Base-by-base conservation (phyloP, 164 flowering plant species). In the Stephania japonica region DNA sequence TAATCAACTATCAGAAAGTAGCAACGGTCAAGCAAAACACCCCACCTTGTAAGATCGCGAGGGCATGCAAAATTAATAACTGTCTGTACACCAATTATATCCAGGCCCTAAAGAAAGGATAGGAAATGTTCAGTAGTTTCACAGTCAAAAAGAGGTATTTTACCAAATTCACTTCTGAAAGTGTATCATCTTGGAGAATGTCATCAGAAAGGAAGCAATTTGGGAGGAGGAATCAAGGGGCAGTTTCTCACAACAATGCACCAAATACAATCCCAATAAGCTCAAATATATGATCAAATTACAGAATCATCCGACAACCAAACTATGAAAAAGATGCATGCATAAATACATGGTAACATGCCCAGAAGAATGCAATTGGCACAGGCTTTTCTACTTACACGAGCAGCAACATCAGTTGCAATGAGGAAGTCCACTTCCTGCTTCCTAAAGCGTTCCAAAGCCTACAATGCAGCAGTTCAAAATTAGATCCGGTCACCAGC, bases 381-480 rank as follows among this genome's bases (percentile, higher is more conserved):
- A 7, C 65, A 73, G 38, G 59, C 38, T 25, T 72, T 47, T 72
- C 53, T 66, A 50, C 98, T 88, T 69, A 90, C 98, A 76, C 98
- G 94, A 82, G 99, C 97, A 81, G 97, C 94, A 80, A 95, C 92
- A 82, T 95, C 97, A 50, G 99, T 93, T 26, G 98, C 97, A 83
- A 95, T 88, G 68, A 95, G 80, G 80, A 91, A 95, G 77, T 93
- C 97, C 76, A 88, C 99, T 81, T 90, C 75, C 76, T 95, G 94
- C 84, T 85, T 93, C 82, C 92, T 87, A 83, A 93, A 95, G 64
- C 87, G 80, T 71, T 95, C 99, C 85, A 95, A 79, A 67, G 99
- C 91, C 98, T 94, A 75, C 78, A 77, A 2, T 72, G 12, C 16
- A 47, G 12, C 16, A 47, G 4, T 47, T 8, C 12, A 47, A 47